A percentile compares a stretch with the other conserved stretches of the same genome.
These are phyloP conservation scores for Phytophthora fragariae DNA, from an alignment of 352 stramenopile species.

Conservation along the genomic window DNA sequence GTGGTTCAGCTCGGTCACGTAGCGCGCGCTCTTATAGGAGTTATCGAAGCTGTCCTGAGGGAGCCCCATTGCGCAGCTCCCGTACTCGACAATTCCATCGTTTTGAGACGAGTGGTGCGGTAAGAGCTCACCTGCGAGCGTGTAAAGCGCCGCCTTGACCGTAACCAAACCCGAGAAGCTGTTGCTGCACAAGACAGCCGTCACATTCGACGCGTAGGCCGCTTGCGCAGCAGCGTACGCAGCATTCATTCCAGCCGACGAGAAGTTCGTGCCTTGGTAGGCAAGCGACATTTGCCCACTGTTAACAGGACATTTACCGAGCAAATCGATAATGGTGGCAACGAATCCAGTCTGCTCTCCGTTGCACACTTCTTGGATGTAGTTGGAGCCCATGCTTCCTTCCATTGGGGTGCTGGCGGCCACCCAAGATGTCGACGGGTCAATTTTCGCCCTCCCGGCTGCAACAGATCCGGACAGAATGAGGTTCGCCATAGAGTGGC, in stretches of 20 bases:
- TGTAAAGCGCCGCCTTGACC: constrained; percentile 38
- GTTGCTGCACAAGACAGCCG: constrained; percentile 47
- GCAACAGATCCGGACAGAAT: constrained; percentile 55
- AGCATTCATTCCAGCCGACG: constrained; percentile 20
- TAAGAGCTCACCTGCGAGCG: constrained; percentile 36
- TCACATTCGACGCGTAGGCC: constrained; percentile 37
- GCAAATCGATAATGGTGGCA: constrained; percentile 36
- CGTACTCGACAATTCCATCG: constrained; percentile 61
- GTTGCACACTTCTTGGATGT: constrained; percentile 47
- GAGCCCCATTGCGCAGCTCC: constrained; percentile 52
- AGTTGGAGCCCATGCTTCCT: constrained; percentile 61
- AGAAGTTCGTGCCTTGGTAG: constrained; percentile 44
- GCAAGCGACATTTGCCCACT: constrained; percentile 39
- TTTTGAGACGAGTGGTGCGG: constrained; percentile 46
- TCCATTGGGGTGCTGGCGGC: constrained; percentile 47
- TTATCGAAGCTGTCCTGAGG: constrained; percentile 37
- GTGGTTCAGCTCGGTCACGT: constrained; percentile 64
- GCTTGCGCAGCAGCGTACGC: constrained; percentile 38
- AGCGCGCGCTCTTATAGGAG: constrained; percentile 50
- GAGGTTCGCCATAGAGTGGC: constrained; percentile 74
- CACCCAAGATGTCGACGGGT: constrained; percentile 46
- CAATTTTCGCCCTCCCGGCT: constrained; percentile 38
- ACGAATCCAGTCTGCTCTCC: constrained; percentile 36
- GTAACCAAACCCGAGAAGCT: constrained; percentile 43
- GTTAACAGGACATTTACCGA: constrained; percentile 54